These are phyloP conservation scores for Aureobasidium sp. DNA, from an alignment of 2,329 filamentous ascomycete species.

Conservation along the genomic window DNA sequence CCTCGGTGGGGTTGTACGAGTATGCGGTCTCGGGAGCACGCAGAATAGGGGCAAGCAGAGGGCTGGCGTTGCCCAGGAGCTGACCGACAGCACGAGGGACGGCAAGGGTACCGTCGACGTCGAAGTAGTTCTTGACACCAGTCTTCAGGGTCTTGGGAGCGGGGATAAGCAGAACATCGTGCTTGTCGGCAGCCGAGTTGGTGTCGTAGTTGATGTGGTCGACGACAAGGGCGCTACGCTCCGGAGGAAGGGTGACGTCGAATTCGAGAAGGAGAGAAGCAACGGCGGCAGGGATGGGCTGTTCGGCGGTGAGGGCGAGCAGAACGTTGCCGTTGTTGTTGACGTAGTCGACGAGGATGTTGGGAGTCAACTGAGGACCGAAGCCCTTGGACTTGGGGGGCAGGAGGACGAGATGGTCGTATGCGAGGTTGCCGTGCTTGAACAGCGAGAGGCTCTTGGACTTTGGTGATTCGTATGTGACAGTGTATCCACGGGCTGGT, in stretches of 20 bases:
- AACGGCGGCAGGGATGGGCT: constrained; percentile 61
- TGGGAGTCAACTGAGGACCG: constrained; percentile 78
- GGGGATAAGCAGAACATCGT: constrained; percentile 78
- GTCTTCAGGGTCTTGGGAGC: constrained; percentile 55
- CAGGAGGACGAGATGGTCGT: constrained; percentile 84
- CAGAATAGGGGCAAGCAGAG: constrained; percentile 72
- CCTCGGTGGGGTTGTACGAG: constrained; percentile 88
- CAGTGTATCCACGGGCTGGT: constrained; percentile 70
- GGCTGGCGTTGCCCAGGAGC: constrained; percentile 63
- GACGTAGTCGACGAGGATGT: constrained; percentile 80
- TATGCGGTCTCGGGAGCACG: constrained; percentile 80
- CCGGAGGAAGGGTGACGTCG: constrained; percentile 77
- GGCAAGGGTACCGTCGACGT: constrained; percentile 60
- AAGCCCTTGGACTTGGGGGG: constrained; percentile 89
- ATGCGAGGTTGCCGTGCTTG: constrained; percentile 74
- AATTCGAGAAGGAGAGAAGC: constrained; percentile 75
- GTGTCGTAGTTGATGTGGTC: constrained; percentile 95
- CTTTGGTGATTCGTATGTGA: constrained; percentile 77
- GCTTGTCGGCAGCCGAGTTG: constrained; percentile 64
- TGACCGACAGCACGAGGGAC: constrained; percentile 76
- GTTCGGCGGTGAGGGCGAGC: constrained; percentile 66
- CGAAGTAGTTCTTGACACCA: constrained; percentile 71
- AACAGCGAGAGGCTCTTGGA: constrained; percentile 70
- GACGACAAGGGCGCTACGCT: constrained; percentile 76
- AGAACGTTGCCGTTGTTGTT: constrained; percentile 88